Percentiles rank a stretch among this genome's conserved stretches.
Conservation (phyloP, 768 basidiomycete species). For the Suillus subaureus region DNA sequence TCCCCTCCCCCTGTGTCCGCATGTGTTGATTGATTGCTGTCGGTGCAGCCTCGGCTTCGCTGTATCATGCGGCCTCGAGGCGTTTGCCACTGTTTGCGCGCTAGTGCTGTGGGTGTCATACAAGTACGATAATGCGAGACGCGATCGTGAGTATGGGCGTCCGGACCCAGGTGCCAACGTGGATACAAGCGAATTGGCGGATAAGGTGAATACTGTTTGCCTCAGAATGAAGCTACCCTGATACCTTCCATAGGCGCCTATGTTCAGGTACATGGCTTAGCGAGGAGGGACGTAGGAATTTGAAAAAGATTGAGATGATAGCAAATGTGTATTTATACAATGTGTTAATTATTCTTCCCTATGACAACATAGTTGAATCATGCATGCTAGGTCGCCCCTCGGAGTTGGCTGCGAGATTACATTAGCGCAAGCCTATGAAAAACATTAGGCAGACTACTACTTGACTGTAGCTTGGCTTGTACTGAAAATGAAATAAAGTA, state of each 20-base stretch:
- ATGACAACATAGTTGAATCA: not conserved
- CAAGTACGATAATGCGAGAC: slow-evolving; percentile 55
- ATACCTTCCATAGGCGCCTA: slow-evolving; percentile 12
- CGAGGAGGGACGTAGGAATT: not conserved
- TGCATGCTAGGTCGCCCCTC: no score
- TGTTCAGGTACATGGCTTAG: slow-evolving; percentile 18
- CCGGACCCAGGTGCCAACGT: slow-evolving; percentile 49
- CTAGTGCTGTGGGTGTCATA: slow-evolving; percentile 62
- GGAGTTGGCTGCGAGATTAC: not conserved
- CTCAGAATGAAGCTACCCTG: not conserved
- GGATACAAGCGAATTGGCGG: slow-evolving; percentile 66
- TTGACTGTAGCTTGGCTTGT: no score
- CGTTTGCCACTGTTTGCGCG: slow-evolving; percentile 56
- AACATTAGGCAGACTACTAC: no score
- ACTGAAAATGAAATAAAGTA: no score
- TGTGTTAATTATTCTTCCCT: not conserved
- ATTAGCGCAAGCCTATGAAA: not conserved
- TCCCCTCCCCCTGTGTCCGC: not conserved
- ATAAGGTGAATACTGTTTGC: slow-evolving; percentile 47
- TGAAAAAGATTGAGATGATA: not conserved
- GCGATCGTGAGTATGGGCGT: slow-evolving; percentile 55
- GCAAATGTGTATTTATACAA: not conserved
- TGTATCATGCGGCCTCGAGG: slow-evolving; percentile 52
- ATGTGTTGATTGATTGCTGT: not conserved
- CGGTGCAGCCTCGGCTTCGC: slow-evolving; percentile 58